Evolutionary conservation across 2,329 filamentous ascomycete genomes (phyloP).

Genomic region (Boeremia exigua): DNA sequence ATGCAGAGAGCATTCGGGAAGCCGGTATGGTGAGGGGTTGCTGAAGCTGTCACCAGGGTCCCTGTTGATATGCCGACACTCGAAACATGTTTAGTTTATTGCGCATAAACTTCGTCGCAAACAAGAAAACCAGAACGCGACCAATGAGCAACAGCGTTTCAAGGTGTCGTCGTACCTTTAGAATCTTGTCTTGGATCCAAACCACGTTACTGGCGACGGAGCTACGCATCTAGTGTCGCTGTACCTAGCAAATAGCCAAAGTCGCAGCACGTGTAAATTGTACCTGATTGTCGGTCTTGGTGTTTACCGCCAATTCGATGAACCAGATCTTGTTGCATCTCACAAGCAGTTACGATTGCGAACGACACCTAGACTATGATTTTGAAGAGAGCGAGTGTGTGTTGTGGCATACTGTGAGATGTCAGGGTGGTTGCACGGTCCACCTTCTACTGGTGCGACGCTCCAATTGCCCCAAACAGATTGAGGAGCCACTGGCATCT

Average conservation of each 20-base stretch:
- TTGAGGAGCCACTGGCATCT: slow-evolving; percentile 34
- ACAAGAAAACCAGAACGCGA: neutral
- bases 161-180: too few relatives aligned
- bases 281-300: neutral
- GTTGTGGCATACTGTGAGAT: slow-evolving; percentile 21
- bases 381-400: slow-evolving; percentile 1
- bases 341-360: too few relatives aligned
- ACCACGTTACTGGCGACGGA: neutral
- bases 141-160: neutral
- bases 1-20: slow-evolving; percentile 20
- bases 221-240: too few relatives aligned
- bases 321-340: too few relatives aligned
- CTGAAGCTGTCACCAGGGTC: slow-evolving; percentile 11
- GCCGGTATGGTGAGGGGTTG: neutral
- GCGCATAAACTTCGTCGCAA: slow-evolving; percentile 4
- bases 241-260: neutral
- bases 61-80: slow-evolving; percentile 16
- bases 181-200: neutral
- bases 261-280: neutral
- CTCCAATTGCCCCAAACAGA: slow-evolving; percentile 13
- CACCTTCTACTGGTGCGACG: slow-evolving; percentile 27
- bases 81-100: slow-evolving; percentile 42
- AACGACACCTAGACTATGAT: neutral
- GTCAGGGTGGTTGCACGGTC: slow-evolving; percentile 33
- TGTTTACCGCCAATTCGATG: too few relatives aligned